Evolutionary conservation across 768 basidiomycete species (phyloP).

Genomic region (Lactarius hatsudake): DNA sequence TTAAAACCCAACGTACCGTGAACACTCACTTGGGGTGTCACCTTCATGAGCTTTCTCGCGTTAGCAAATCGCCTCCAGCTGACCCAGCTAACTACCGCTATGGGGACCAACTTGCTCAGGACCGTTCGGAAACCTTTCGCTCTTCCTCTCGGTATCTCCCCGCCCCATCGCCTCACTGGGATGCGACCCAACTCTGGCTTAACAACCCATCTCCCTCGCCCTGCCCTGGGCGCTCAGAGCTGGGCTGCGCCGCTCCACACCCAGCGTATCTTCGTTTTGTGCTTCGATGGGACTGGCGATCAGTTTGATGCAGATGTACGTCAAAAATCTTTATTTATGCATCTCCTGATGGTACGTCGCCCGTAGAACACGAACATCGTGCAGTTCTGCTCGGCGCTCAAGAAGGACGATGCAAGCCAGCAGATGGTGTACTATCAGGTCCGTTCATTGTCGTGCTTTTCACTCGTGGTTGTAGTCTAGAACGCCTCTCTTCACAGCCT

Average conservation of each 20-base stretch:
- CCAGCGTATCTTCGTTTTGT: constrained; percentile 57
- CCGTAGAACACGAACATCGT: constrained; percentile 70
- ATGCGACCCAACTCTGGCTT: neutral
- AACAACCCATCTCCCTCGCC: neutral
- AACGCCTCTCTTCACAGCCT: constrained; percentile 39
- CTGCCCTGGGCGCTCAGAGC: neutral
- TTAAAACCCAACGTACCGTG: neutral
- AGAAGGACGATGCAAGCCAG: constrained; percentile 56
- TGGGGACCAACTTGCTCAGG: neutral
- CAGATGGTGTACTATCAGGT: constrained; percentile 81
- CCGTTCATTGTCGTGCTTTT: neutral
- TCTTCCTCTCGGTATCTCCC: neutral
- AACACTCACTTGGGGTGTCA: neutral
- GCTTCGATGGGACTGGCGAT: constrained; percentile 66
- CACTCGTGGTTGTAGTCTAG: neutral
- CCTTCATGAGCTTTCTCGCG: neutral
- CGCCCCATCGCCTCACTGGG: neutral
- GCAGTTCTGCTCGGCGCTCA: constrained; percentile 64
- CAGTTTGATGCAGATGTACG: constrained; percentile 65
- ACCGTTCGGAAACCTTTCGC: neutral
- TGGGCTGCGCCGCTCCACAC: too few species aligned
- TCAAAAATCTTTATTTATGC: neutral
- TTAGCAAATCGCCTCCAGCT: neutral
- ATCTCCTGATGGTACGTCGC: neutral
- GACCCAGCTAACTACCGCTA: neutral